A percentile compares a stretch with the other conserved stretches of the same genome.
Evolutionary conservation across 2,329 filamentous ascomycete genomes (phyloP).

Genomic region (Pseudogymnoascus sp.): DNA sequence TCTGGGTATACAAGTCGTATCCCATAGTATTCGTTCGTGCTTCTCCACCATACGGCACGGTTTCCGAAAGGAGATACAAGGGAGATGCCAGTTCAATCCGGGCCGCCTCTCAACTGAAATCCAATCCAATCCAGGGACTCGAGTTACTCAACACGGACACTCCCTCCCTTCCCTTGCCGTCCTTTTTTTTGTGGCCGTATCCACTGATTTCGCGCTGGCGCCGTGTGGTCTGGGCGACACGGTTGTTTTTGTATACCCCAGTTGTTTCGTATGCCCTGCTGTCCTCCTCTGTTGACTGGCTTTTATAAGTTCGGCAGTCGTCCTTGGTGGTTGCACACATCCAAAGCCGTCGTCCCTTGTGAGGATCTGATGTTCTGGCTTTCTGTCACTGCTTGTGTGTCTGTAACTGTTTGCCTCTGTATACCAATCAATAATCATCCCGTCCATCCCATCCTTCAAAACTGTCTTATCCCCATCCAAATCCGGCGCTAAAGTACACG

Average conservation of each 20-base stretch:
- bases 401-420: not conserved
- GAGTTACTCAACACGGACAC: slow-evolving; percentile 1
- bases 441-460: slow-evolving; percentile 6
- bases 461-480: not conserved
- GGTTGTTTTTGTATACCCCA: not conserved
- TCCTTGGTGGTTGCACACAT: not conserved
- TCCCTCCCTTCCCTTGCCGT: not conserved
- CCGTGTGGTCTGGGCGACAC: slow-evolving; percentile 1
- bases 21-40: not conserved
- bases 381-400: not conserved
- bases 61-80: not conserved
- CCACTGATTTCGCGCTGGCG: not conserved
- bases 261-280: not conserved
- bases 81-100: not conserved
- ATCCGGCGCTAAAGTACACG: slow-evolving; percentile 4
- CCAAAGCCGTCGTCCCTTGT: not conserved
- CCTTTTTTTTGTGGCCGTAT: not conserved
- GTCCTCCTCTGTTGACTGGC: not conserved
- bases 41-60: not conserved
- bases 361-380: not conserved
- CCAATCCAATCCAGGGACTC: slow-evolving; percentile 1
- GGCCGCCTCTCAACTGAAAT: not conserved
- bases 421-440: not conserved
- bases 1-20: not conserved
- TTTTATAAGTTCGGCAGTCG: not conserved